Evolutionary conservation across 148 eudicot genomes (phyloP).

Genomic region (Hydrangea macrophylla): DNA sequence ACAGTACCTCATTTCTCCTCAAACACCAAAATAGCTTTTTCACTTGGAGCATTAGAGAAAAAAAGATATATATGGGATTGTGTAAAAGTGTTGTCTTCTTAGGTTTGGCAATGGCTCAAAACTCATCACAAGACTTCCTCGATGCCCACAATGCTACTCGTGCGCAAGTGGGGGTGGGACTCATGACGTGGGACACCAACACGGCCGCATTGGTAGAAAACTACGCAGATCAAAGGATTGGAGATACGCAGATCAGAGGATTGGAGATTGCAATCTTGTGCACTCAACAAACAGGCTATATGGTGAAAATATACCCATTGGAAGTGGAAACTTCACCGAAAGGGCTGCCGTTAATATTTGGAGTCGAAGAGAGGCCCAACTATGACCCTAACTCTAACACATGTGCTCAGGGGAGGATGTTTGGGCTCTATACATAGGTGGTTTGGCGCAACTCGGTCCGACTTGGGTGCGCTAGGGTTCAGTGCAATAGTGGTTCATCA

Average conservation of each 20-base stretch:
- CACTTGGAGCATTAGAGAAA: background rate
- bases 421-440: constrained; percentile 51
- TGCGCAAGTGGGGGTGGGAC: constrained; percentile 34
- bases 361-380: constrained; percentile 31
- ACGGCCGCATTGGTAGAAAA: constrained; percentile 36
- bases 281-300: constrained; percentile 37
- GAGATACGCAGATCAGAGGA: too few relatives aligned
- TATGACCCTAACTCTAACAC: constrained; percentile 30
- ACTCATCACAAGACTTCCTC: constrained; percentile 31
- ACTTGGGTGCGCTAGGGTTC: constrained; percentile 49
- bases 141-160: constrained; percentile 37
- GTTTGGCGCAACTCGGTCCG: constrained; percentile 34
- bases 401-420: constrained; percentile 25
- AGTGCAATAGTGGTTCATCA: constrained; percentile 29
- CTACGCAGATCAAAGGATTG: constrained; percentile 41
- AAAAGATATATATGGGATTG: background rate
- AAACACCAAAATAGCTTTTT: background rate
- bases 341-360: constrained; percentile 31
- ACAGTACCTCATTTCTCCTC: background rate
- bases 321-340: constrained; percentile 25
- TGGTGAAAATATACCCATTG: constrained; percentile 55
- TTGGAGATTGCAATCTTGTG: constrained; percentile 38
- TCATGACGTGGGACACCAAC: constrained; percentile 42
- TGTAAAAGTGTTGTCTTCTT: background rate
- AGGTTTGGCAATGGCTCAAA: constrained; percentile 10